phyloP scores from a whole-genome alignment of 1,284 basidiomycete species.

The Ganoderma boninense region DNA sequence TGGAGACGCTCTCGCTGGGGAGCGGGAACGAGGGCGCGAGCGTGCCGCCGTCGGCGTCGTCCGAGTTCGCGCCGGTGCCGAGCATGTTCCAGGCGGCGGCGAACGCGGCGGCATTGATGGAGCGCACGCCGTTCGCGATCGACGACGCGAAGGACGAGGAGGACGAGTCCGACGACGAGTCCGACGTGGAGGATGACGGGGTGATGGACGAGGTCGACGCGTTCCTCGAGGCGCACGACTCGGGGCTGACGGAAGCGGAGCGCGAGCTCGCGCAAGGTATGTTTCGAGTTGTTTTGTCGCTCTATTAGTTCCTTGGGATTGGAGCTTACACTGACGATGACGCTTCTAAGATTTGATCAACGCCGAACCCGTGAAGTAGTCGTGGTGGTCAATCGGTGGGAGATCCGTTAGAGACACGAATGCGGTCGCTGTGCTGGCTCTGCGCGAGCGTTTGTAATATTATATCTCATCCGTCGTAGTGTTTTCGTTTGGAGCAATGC shows the following conservation, averaged over 20 bases:
- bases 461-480: conserved; percentile 29
- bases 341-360: conserved; percentile 61
- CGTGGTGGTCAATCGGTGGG: conserved; percentile 4
- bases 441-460: conserved; percentile 23
- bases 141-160: conserved; percentile 90
- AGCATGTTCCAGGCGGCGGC: conserved; percentile 75
- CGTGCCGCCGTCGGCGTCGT: conserved; percentile 23
- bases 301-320: neutral
- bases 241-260: conserved; percentile 85
- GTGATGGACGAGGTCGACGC: conserved; percentile 95
- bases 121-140: conserved; percentile 92
- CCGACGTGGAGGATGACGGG: conserved; percentile 66
- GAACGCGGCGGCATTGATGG: conserved; percentile 81
- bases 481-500: conserved; percentile 27
- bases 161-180: conserved; percentile 68
- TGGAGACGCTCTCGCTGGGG: neutral
- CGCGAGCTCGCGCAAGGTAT: conserved; percentile 83
- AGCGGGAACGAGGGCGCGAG: neutral
- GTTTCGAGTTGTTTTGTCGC: conserved; percentile 10
- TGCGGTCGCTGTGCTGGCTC: neutral
- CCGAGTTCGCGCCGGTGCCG: conserved; percentile 60
- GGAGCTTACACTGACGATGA: neutral
- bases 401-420: neutral
- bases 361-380: conserved; percentile 65
- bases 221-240: conserved; percentile 91